Base-by-base conservation (phyloP, 2,329 filamentous ascomycete species). In the Fusarium sp. region DNA sequence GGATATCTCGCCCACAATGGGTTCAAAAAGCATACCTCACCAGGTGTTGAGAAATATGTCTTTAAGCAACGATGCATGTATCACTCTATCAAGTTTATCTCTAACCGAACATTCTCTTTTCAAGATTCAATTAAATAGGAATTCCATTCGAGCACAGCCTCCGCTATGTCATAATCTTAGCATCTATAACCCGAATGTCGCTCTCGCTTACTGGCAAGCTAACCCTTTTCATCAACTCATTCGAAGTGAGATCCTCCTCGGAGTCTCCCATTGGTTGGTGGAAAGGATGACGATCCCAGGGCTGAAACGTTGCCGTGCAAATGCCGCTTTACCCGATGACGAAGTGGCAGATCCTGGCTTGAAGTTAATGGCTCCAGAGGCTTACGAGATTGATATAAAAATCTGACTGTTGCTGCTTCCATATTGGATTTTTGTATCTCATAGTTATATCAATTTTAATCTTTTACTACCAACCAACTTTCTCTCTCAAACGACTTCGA, bases 271-370 rank as follows among this genome's bases (percentile, higher is more conserved):
- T 70, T 66, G 55, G 66, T 14, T 29, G 14, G 12, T 12, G 12
- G 10, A 20, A 8, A 24, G n/a, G 22, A 24, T 16, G 20, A 14
- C 30, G 22, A 42, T 62, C 30, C 20, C 66, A 67, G 63, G 63
- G 63, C 55, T 66, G 63, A 67, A 43, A 46, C 16, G 55, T 51
- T 67, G 20, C 55, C 16, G 18, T 20, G n/a, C 16, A 32, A 40
- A 25, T 66, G 66, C 66, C 66, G 62, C 10, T 44, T 30, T 68
- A 63, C 27, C 67, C 52, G 67, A 68, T 71, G 68, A 70, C 63
- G 63, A 51, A 52, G 63, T 68, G 53, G 68, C 63, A 53, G 44
- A 51, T 12, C 16, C 20, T 16, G 50, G 16, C 15, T 15, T 15
- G 27, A 30, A 59, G 47, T 42, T 27, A 34, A 52, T 30, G 11